Conservation (phyloP, 192 early-diverging fungal species). For the Chytriomyces sp. region DNA sequence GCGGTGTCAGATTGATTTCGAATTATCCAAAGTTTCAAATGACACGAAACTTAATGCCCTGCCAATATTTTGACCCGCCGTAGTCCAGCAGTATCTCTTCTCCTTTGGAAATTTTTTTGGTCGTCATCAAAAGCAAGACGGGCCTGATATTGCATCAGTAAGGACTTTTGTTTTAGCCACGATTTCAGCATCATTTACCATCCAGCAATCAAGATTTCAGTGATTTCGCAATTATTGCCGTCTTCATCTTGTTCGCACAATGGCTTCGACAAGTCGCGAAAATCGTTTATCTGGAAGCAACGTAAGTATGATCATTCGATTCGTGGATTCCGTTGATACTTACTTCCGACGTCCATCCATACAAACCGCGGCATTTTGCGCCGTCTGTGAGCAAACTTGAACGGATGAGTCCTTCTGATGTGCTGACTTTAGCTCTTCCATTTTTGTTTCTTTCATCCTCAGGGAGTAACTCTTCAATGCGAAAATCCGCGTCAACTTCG, state of each 20-base stretch:
- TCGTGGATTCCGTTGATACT: background rate
- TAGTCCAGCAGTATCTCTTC: conserved; percentile 27
- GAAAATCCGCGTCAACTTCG: background rate
- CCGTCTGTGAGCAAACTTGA: conserved; percentile 13
- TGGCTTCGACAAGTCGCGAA: conserved; percentile 3
- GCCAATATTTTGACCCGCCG: conserved; percentile 12
- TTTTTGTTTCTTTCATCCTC: background rate
- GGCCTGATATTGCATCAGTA: conserved; percentile 7
- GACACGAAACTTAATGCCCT: no score
- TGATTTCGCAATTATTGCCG: conserved; percentile 11
- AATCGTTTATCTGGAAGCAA: conserved; percentile 13
- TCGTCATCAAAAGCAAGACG: conserved; percentile 10
- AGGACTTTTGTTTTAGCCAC: no score
- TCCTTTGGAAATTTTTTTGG: background rate
- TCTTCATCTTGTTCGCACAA: background rate
- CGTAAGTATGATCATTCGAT: background rate
- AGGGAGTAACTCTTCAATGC: background rate
- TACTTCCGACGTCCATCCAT: conserved; percentile 27
- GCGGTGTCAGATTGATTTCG: no score
- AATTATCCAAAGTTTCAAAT: no score
- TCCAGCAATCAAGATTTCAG: conserved; percentile 15
- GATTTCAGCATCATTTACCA: background rate
- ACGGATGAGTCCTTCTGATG: background rate
- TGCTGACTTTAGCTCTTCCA: no score
- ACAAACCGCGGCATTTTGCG: conserved; percentile 13